phyloP scores from a whole-genome alignment of 306 rosid genomes.

The Glycine tomentella region DNA sequence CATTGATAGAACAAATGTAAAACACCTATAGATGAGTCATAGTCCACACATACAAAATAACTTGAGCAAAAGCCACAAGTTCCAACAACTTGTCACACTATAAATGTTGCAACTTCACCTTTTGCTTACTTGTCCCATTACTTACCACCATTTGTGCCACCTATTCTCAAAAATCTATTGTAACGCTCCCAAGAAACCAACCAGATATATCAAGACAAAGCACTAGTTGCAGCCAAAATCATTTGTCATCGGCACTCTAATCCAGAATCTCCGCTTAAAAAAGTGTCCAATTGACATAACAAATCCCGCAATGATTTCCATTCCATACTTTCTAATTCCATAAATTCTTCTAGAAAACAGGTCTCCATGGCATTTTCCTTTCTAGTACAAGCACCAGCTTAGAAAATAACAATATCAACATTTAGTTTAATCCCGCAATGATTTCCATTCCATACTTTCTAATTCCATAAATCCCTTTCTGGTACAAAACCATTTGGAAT shows the following conservation, averaged over 20 bases:
- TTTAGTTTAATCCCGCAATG: not conserved
- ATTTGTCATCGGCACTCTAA: not conserved
- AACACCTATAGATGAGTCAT: not conserved
- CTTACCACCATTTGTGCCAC: conserved; percentile 18
- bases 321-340: not conserved
- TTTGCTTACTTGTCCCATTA: conserved; percentile 5
- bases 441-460: too few relatives aligned
- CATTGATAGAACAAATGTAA: conserved; percentile 8
- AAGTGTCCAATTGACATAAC: conserved; percentile 6
- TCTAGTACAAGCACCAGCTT: conserved; percentile 11
- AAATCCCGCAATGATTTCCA: conserved; percentile 34
- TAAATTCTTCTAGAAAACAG: conserved; percentile 1
- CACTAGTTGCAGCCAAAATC: conserved; percentile 6
- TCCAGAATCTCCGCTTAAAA: conserved; percentile 24
- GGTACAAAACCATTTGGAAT: conserved; percentile 28
- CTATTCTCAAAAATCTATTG: not conserved
- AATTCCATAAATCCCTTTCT: too few relatives aligned
- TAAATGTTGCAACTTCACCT: conserved; percentile 29
- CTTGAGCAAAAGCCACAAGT: conserved; percentile 26
- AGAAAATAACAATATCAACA: conserved; percentile 8
- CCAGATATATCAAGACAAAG: not conserved
- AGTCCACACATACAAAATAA: not conserved
- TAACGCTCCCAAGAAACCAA: conserved; percentile 8
- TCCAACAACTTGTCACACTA: not conserved
- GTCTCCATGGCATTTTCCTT: conserved; percentile 36